Percentiles rank a stretch among this genome's conserved stretches.
phyloP scores from a whole-genome alignment of 306 rosid species.

The Castanospermum australe region DNA sequence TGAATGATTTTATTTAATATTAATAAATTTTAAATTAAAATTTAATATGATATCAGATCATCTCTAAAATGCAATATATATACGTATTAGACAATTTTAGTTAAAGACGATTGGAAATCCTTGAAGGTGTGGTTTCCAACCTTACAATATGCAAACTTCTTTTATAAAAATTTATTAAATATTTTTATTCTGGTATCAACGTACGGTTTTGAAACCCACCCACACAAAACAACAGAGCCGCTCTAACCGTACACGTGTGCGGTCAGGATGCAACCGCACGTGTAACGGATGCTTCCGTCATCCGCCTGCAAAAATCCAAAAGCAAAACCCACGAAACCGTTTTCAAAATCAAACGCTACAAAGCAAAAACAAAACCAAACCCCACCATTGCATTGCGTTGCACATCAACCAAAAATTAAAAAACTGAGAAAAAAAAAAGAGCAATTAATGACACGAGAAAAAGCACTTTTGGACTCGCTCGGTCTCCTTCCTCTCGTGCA shows the following conservation, averaged over 20 bases:
- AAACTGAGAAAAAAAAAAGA: background rate
- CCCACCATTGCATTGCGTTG: too few relatives aligned
- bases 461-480: background rate
- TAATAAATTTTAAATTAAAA: too few relatives aligned
- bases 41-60: too few relatives aligned
- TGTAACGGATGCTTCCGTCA: conserved; percentile 19
- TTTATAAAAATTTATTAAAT: too few relatives aligned
- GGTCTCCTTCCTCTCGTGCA: background rate
- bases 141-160: too few relatives aligned
- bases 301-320: background rate
- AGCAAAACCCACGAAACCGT: background rate
- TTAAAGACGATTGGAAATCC: too few relatives aligned
- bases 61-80: too few relatives aligned
- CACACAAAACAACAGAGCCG: background rate
- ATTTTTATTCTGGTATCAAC: too few relatives aligned
- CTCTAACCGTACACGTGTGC: background rate
- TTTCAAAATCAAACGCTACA: background rate
- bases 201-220: background rate
- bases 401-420: background rate
- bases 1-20: too few relatives aligned
- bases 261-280: conserved; percentile 11
- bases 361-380: background rate
- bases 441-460: background rate
- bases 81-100: too few relatives aligned
- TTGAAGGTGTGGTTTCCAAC: too few relatives aligned